Base-by-base conservation (phyloP, 139 green algal species). In the Ostreobium quekettii region DNA sequence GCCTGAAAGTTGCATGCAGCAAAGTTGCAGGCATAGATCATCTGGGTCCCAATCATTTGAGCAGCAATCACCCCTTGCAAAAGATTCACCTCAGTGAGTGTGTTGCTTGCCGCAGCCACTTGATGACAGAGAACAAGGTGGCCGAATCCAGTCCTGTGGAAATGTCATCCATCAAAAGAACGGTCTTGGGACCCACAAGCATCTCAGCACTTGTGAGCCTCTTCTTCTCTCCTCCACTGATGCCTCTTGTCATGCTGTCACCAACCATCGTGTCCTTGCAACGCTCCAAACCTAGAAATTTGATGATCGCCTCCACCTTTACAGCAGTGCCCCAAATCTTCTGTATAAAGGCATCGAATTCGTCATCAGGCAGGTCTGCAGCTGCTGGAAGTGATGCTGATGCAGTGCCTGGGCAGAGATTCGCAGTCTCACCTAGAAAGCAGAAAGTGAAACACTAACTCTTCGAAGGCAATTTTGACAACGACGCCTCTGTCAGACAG, bases 191-290 rank as follows among this genome's bases (percentile, higher is more conserved):
- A 0, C 78, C 79, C 26, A 89, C 86, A 4, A 91, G 76, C 79
- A 89, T 89, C 76, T 92, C 86, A 31, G 77, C 82, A 22, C 74
- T 82, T 0, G 86, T 91, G 24, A 93, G 78, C 33, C 88, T 77
- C 72, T 91, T 86, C 47, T 81, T 75, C 79, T 95, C 81, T 3
- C 86, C 88, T 2, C 87, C 87, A 37, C 73, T 85, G 58, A 95
- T 76, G 60, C 88, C 88, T 1, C 87, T 71, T 48, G 89, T 48
- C 79, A 91, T 82, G 57, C 74, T 65, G 62, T 89, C 83, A 1
- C 87, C 87, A n/a, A 95, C 82, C 24, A 83, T 49, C 5, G 85
- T 94, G 67, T 91, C 78, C 4, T 63, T 47, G 35, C 73, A 83
- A 31, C 71, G 67, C 53, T 69, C 15, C 28, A 87, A 73, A 39